Percentiles rank a stretch among this genome's conserved stretches.
phyloP scores from a whole-genome alignment of 805 yeast genomes.

The Myxozyma monticola region DNA sequence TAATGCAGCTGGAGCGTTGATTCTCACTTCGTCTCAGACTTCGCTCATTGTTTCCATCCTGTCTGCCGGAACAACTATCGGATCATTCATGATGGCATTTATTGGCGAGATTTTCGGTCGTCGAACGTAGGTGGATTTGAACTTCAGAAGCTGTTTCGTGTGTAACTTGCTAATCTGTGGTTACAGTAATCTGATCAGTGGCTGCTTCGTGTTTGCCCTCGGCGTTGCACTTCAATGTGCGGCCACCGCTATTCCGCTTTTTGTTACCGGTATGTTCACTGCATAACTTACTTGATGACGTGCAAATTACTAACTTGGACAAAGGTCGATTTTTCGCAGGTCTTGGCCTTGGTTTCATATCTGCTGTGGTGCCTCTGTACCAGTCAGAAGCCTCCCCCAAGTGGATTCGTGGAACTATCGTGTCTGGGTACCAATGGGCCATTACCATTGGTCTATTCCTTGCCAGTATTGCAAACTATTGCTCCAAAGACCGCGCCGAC shows the following conservation, averaged over 20 bases:
- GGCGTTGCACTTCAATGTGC: constrained; percentile 74
- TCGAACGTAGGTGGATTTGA: too few relatives aligned
- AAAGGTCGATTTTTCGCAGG: constrained; percentile 63
- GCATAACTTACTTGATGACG: too few relatives aligned
- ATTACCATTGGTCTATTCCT: constrained; percentile 69
- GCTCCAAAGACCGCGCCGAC: constrained; percentile 50
- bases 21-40: too few relatives aligned
- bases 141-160: too few relatives aligned
- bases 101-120: too few relatives aligned
- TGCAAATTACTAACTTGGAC: too few relatives aligned
- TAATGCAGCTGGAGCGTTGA: too few relatives aligned
- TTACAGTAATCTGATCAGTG: too few relatives aligned
- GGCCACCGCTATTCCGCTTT: constrained; percentile 49
- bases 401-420: constrained; percentile 49
- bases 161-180: too few relatives aligned
- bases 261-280: constrained; percentile 69
- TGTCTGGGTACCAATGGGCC: constrained; percentile 71
- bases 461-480: constrained; percentile 47
- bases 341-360: constrained; percentile 35
- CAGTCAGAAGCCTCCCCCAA: constrained; percentile 72
- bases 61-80: too few relatives aligned
- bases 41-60: too few relatives aligned
- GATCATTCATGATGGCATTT: too few relatives aligned
- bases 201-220: constrained; percentile 61
- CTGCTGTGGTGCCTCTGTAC: constrained; percentile 62